Evolutionary conservation across 495 filamentous ascomycete genomes (phyloP), one percentile per base, ranked within the genome.

Genomic region (Trypethelium eluteriae): DNA sequence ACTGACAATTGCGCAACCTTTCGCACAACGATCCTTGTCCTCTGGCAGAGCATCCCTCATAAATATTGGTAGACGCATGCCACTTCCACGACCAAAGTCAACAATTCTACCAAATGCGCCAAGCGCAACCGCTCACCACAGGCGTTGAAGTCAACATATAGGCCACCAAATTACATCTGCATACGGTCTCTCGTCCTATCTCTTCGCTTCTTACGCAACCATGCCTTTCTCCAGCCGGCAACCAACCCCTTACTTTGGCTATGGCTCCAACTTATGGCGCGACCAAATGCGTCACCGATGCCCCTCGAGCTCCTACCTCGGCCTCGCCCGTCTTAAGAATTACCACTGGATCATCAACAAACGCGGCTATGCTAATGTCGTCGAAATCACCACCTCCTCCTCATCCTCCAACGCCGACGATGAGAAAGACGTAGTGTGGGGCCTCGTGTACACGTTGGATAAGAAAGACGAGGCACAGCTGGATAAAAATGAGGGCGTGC

Each of bases 201-300:
- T 25, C 25, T 25, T 25, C 25, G 25, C 25, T 25, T 25, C 25
- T 25, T 25, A 25, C 25, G 25, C 25, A 25, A 25, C 25, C 25
- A 25, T 25, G 25, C 25, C 62, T 41, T 50, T 39, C 39, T 36
- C 41, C 63, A 35, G 2, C 3, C 5, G 25, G 10, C 63, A 35
- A 36, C 47, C 65, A n/a, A 69, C 63, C 11, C 38, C 87, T 71
- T 90, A 91, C 78, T 90, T 91, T 72, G 89, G 83, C 72, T 91
- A 89, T 75, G 89, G 88, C 71, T 86, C 81, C 66, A 92, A 92
- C 72, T 81, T 91, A 67, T 89, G 85, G 71, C 77, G 80, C 32
- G 74, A 80, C 4, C 88, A 91, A 74, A 91, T 91, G 89, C 64
- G 49, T 10, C 64, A 73, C 34, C 85, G 89, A 68, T 92, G 88